These are phyloP conservation scores for Lactarius quietus DNA, from an alignment of 768 basidiomycete species.

Conservation along the genomic window DNA sequence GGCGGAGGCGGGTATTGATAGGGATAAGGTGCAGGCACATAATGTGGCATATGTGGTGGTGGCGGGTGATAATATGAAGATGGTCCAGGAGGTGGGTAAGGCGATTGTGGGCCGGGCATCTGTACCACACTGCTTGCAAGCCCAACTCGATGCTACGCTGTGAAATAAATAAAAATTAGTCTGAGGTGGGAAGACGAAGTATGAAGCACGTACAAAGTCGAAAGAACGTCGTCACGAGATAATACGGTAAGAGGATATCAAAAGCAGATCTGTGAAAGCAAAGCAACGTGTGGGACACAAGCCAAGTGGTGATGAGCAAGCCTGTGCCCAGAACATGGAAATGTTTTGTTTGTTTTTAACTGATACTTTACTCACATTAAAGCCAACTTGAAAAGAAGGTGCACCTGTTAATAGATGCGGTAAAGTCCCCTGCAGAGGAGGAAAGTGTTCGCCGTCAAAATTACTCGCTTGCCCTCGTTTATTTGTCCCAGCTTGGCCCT, in stretches of 20 bases:
- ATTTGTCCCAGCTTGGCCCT: conserved; percentile 19
- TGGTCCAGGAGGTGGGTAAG: conserved; percentile 35
- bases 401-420: not conserved
- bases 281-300: not conserved
- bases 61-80: conserved; percentile 33
- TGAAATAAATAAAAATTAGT: not conserved
- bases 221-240: not conserved
- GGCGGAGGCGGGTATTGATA: conserved; percentile 38
- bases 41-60: conserved; percentile 31
- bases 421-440: not conserved
- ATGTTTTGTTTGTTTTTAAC: not conserved
- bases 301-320: not conserved
- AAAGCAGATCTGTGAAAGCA: conserved; percentile 9
- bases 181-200: not conserved
- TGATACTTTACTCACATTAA: not conserved
- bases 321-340: not conserved
- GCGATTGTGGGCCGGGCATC: conserved; percentile 35
- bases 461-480: not conserved
- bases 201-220: not conserved
- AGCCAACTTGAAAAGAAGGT: not conserved
- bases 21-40: conserved; percentile 30
- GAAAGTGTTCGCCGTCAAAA: not conserved
- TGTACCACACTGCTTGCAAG: not conserved
- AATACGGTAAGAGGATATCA: not conserved
- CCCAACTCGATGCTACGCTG: not conserved